phyloP scores from a whole-genome alignment of 257 asterid genomes.

The Rauvolfia tetraphylla region DNA sequence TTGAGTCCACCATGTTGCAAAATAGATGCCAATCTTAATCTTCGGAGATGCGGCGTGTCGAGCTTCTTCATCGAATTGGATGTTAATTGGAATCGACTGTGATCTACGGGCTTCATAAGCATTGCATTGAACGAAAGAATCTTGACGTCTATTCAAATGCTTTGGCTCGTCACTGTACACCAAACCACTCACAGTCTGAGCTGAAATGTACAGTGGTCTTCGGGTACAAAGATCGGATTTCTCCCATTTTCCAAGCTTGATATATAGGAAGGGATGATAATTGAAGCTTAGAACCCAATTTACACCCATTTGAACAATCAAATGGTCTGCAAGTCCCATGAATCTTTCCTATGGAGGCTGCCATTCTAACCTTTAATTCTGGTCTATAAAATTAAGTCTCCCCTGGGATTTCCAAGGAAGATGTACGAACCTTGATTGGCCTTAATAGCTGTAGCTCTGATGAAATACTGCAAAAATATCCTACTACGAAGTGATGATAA shows the following conservation, averaged over 20 bases:
- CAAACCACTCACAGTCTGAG: constrained; percentile 35
- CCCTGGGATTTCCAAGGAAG: background rate
- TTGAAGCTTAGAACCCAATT: constrained; percentile 23
- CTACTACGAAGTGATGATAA: background rate
- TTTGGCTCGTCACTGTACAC: constrained; percentile 27
- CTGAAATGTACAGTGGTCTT: constrained; percentile 55
- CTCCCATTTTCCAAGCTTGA: constrained; percentile 18
- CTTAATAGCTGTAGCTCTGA: background rate
- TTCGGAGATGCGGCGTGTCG: constrained; percentile 48
- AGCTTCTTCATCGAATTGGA: constrained; percentile 44
- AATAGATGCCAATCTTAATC: constrained; percentile 65
- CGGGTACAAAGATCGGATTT: constrained; percentile 9
- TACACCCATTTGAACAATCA: constrained; percentile 18
- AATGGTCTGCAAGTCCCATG: constrained; percentile 22
- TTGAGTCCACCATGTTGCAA: constrained; percentile 89
- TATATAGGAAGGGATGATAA: constrained; percentile 16
- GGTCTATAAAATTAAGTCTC: too few species aligned
- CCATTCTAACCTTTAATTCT: constrained; percentile 25
- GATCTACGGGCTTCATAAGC: constrained; percentile 71
- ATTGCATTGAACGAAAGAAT: constrained; percentile 37
- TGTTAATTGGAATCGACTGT: constrained; percentile 45
- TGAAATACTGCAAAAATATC: background rate
- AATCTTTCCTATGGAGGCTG: constrained; percentile 38
- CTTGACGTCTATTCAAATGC: constrained; percentile 13
- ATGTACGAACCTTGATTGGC: background rate